Conservation (phyloP, 805 yeast genomes). For the Candida parachauliodes region DNA sequence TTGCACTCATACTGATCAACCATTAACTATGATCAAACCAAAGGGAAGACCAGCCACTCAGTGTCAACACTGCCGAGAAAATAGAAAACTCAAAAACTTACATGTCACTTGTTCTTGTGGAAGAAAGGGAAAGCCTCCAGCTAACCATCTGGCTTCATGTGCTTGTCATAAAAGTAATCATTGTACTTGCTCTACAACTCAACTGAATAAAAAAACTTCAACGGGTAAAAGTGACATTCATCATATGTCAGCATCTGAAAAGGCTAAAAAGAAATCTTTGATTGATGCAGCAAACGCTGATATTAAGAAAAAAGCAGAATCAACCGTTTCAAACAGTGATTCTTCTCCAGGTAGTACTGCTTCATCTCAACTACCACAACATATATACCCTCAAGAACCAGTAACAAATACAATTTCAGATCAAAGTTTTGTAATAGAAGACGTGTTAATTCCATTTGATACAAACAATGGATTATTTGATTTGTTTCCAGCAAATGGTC, state of each 20-base stretch:
- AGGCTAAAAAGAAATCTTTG: slow-evolving; percentile 13
- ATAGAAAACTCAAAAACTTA: slow-evolving; percentile 60
- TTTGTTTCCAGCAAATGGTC: slow-evolving; percentile 15
- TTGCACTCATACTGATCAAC: slow-evolving; percentile 89
- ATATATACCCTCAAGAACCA: not conserved
- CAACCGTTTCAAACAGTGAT: slow-evolving; percentile 6
- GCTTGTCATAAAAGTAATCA: slow-evolving; percentile 36
- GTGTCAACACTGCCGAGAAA: slow-evolving; percentile 80
- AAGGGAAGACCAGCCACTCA: slow-evolving; percentile 96
- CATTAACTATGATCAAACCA: slow-evolving; percentile 88
- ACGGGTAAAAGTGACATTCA: slow-evolving; percentile 12
- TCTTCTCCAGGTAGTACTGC: slow-evolving; percentile 5
- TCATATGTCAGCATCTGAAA: slow-evolving; percentile 14
- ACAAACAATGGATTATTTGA: slow-evolving; percentile 28
- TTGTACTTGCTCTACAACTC: slow-evolving; percentile 36
- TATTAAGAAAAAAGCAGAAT: slow-evolving; percentile 9
- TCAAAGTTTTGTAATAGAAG: slow-evolving; percentile 25
- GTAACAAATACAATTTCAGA: not conserved
- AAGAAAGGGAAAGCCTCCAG: slow-evolving; percentile 42
- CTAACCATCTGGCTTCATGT: slow-evolving; percentile 34
- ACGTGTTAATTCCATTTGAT: slow-evolving; percentile 28
- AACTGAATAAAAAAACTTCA: slow-evolving; percentile 13
- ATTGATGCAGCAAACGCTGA: slow-evolving; percentile 13
- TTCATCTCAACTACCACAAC: slow-evolving; percentile 3
- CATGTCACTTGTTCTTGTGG: slow-evolving; percentile 74